Evolutionary conservation across 441 rosid genomes (phyloP), one percentile per base, ranked within the genome.

Genomic region (Jatropha multifida): DNA sequence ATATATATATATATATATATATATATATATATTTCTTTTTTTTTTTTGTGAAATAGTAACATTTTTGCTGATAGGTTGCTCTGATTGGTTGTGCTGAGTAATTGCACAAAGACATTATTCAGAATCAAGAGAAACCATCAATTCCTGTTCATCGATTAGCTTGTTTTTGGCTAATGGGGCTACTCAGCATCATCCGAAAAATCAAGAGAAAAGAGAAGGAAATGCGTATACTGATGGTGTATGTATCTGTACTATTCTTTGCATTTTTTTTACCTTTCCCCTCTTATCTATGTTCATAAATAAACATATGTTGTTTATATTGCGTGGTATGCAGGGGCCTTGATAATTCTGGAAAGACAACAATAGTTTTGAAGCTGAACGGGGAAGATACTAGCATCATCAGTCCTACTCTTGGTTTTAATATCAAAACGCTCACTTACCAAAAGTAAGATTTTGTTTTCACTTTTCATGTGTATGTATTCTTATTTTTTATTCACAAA

Each of bases 141-240:
- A 5, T 48, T 23, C 6, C 56, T 23, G 4, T 12, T 20, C 4
- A 23, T 60, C 27, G 41, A 61, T 27, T 11, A 60, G 63, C 38
- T 55, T 17, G 11, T 1, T 48, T 14, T 32, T 17, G 59, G 7
- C 27, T 14, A 79, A 94, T 92, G 97, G 97, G 97, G 73, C 85
- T 93, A 27, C 90, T 95, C 70, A 90, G 93, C 85, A 93, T 95
- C 74, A 93, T 93, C 72, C 82, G 97, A 3, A 95, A 95, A 77
- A 93, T 95, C 80, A 95, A 95, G 88, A 92, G 84, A 85, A 95
- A 92, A 67, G 99, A 95, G 87, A 95, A 92, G 74, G 98, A 95
- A 83, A 92, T 93, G 97, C 96, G 98, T 54, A 93, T 93, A 65
- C 94, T 95, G 18, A 93, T 95, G 99, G 98, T 95, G 97, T 95